phyloP scores from a whole-genome alignment of 148 eudicot species.

The Rhododendron williamsianum region DNA sequence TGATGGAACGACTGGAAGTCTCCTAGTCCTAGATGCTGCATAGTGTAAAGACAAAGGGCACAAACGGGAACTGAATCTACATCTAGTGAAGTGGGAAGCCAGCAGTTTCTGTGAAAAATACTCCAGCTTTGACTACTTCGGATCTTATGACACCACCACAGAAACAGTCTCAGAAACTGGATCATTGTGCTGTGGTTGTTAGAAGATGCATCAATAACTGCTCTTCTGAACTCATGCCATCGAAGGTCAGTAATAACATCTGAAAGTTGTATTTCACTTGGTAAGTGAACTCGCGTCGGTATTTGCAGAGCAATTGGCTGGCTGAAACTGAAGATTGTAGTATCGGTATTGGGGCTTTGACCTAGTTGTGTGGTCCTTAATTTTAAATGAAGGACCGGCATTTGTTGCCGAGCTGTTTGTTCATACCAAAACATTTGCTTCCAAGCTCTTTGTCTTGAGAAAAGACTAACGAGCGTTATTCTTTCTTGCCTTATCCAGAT shows the following conservation, averaged over 20 bases:
- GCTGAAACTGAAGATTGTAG: constrained; percentile 5
- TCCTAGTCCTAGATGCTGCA: not conserved
- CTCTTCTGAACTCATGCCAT: not conserved
- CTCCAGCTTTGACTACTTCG: not conserved
- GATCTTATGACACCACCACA: not conserved
- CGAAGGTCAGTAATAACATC: not conserved
- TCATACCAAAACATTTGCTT: not conserved
- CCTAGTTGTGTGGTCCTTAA: not conserved
- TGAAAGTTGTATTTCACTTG: not conserved
- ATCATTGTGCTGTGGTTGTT: not conserved
- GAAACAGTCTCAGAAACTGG: not conserved
- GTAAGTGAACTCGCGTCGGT: not conserved
- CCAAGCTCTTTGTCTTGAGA: not conserved
- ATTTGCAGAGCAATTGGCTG: not conserved
- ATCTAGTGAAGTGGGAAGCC: not conserved
- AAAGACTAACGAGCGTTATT: not conserved
- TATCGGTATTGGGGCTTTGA: not conserved
- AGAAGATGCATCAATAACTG: not conserved
- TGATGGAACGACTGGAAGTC: not conserved
- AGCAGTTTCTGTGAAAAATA: not conserved
- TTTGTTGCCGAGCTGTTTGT: not conserved
- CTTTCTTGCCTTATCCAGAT: not conserved
- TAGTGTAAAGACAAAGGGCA: not conserved
- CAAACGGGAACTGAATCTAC: not conserved
- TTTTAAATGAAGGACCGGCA: constrained; percentile 3